These are phyloP conservation scores for Fusarium keratoplasticum DNA, from an alignment of 2,329 filamentous ascomycete genomes.

Conservation along the genomic window DNA sequence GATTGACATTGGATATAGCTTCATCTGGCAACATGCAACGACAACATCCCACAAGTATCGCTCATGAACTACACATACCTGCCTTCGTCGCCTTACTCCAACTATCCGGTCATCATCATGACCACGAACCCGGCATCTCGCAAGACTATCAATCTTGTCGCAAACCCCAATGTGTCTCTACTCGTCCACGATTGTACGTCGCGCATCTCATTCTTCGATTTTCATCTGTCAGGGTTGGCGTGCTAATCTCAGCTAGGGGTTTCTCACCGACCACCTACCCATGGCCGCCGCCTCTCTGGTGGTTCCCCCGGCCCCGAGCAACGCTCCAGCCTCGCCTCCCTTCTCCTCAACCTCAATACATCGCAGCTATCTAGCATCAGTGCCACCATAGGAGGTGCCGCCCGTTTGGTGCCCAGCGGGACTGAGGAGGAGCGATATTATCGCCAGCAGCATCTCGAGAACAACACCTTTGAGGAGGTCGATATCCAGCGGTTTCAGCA, in stretches of 20 bases:
- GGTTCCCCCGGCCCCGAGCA: conserved; percentile 73
- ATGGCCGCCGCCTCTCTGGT: conserved; percentile 67
- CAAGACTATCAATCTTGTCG: conserved; percentile 83
- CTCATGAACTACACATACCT: conserved; percentile 99
- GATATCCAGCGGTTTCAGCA: conserved; percentile 48
- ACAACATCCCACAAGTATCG: conserved; percentile 88
- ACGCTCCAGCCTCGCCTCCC: conserved; percentile 80
- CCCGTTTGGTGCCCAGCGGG: conserved; percentile 76
- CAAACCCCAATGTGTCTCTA: conserved; percentile 89
- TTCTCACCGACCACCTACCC: conserved; percentile 87
- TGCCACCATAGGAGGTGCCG: conserved; percentile 92
- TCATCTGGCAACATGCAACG: conserved; percentile 90
- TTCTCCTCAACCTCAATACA: conserved; percentile 92
- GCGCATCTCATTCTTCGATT: not conserved
- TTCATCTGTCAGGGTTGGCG: not conserved
- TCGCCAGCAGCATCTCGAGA: conserved; percentile 84
- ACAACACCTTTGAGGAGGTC: conserved; percentile 85
- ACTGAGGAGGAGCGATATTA: conserved; percentile 89
- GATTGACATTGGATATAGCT: conserved; percentile 67
- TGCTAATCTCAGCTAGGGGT: conserved; percentile 68
- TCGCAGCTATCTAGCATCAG: conserved; percentile 88
- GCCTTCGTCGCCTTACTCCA: conserved; percentile 76
- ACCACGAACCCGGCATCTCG: conserved; percentile 85
- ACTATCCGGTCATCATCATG: conserved; percentile 90
- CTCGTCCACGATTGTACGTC: conserved; percentile 89